Evolutionary conservation across 176 grass and related monocot species (phyloP), one percentile per base, ranked within the genome.

Genomic region (Bromus sterilis): DNA sequence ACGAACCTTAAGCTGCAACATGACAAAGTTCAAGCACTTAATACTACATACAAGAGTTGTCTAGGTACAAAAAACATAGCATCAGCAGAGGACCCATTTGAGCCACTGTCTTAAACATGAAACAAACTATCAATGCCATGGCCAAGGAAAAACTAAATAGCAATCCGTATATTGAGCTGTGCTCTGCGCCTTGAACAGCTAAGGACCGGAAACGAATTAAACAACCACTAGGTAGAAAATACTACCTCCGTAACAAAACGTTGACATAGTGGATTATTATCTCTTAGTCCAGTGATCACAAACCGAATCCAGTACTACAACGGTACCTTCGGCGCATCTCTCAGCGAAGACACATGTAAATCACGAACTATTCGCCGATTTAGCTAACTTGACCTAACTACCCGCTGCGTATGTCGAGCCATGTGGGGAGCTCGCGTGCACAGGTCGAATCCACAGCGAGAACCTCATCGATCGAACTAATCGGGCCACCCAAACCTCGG

Each of bases 1-100:
- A 56, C 42, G 81, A 30, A 84, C 33, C 23, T 9, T 48, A 77
- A 64, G 36, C 81, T 91, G 71, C 46, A 60, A 59, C 16, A 20
- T 44, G 32, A 65, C 28, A 79, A 79, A 49, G 28, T 23, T 65
- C 20, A 32, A 33, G 32, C 71, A 78, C 58, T 78, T 64, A 31
- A 18, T 46, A 51, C 46, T 51, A 51, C 46, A 51, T 20, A 30
- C 28, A 44, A n/a, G 26, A 30, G 34, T 10, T n/a, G 69, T 64
- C 11, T 13, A 31, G 16, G 39, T 26, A n/a, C 12, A 42, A 4
- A 23, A 4, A 43, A 70, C 23, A 24, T 24, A 23, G 36, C n/a
- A 37, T 42, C 66, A 43, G 13, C 37, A 20, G 21, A 83, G 48
- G 32, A 49, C 9, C 21, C 7, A 60, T 24, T 24, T 35, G 41